phyloP scores from a whole-genome alignment of 2,329 filamentous ascomycete genomes.

The Arthrocladium fulminans region DNA sequence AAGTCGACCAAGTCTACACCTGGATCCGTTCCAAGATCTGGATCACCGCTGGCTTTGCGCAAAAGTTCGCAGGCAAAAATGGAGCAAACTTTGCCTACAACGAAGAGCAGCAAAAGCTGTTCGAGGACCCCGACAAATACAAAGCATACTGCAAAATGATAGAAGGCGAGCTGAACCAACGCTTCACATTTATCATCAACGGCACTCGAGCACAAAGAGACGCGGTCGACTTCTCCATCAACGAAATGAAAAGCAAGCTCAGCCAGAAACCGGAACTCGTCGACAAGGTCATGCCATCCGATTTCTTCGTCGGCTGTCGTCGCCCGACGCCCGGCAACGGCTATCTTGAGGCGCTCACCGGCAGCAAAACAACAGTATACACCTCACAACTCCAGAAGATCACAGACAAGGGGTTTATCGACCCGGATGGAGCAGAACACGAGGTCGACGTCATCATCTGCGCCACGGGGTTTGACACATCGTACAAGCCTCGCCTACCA shows the following conservation, averaged over 20 bases:
- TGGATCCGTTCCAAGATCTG: slow-evolving; percentile 27
- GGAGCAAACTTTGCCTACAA: slow-evolving; percentile 18
- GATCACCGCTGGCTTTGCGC: slow-evolving; percentile 22
- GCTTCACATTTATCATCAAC: no score
- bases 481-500: slow-evolving; percentile 16
- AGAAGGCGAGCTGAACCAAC: no score
- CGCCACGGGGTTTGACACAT: no score
- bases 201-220: no score
- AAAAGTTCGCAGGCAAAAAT: slow-evolving; percentile 18
- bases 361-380: slow-evolving; percentile 13
- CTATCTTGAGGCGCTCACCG: slow-evolving; percentile 15
- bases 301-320: slow-evolving; percentile 23
- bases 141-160: no score
- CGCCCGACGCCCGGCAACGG: slow-evolving; percentile 23
- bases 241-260: slow-evolving; percentile 22
- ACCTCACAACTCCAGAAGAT: slow-evolving; percentile 13
- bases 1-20: slow-evolving; percentile 26
- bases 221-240: slow-evolving; percentile 15
- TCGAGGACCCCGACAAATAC: no score
- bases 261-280: slow-evolving; percentile 16
- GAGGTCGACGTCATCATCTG: slow-evolving; percentile 20
- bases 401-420: slow-evolving; percentile 18
- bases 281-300: slow-evolving; percentile 22
- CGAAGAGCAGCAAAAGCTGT: no score
- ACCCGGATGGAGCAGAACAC: slow-evolving; percentile 15